Evolutionary conservation across 805 yeast genomes (phyloP).

Genomic region (Maudiozyma turicensis): DNA sequence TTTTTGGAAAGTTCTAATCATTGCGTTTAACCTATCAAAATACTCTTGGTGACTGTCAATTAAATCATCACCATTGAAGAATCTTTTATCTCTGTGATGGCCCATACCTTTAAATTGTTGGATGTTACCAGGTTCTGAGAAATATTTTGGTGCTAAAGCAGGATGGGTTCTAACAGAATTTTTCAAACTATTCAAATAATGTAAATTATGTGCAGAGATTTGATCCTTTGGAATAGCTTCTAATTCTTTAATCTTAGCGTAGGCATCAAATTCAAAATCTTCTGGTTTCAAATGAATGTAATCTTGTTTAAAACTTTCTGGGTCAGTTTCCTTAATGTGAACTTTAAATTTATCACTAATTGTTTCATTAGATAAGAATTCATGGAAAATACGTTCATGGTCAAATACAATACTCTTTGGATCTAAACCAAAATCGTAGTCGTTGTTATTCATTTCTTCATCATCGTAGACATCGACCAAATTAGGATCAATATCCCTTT

Average conservation of each 20-base stretch:
- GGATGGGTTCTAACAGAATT: slow-evolving; percentile 25
- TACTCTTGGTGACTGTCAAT: slow-evolving; percentile 29
- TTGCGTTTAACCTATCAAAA: slow-evolving; percentile 30
- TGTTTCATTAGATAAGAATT: slow-evolving; percentile 10
- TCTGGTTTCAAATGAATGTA: slow-evolving; percentile 11
- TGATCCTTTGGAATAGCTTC: slow-evolving; percentile 17
- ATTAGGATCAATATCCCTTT: not conserved
- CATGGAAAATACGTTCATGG: slow-evolving; percentile 9
- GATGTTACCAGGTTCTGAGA: slow-evolving; percentile 20
- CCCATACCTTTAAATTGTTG: slow-evolving; percentile 18
- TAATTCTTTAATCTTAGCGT: slow-evolving; percentile 18
- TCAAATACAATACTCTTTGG: slow-evolving; percentile 12
- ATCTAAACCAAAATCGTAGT: slow-evolving; percentile 1
- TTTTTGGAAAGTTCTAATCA: slow-evolving; percentile 43
- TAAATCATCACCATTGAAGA: slow-evolving; percentile 41
- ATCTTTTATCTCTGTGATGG: slow-evolving; percentile 49
- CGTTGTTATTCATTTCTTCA: slow-evolving; percentile 10
- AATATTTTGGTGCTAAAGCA: slow-evolving; percentile 34
- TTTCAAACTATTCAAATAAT: slow-evolving; percentile 30
- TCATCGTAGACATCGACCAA: too few species aligned
- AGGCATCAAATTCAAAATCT: slow-evolving; percentile 23
- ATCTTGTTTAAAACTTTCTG: slow-evolving; percentile 7
- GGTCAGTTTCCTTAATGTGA: slow-evolving; percentile 8
- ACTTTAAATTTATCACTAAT: slow-evolving; percentile 7
- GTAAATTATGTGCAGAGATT: slow-evolving; percentile 15